Conservation (phyloP, 257 asterid genomes). For the Linaria vulgaris region DNA sequence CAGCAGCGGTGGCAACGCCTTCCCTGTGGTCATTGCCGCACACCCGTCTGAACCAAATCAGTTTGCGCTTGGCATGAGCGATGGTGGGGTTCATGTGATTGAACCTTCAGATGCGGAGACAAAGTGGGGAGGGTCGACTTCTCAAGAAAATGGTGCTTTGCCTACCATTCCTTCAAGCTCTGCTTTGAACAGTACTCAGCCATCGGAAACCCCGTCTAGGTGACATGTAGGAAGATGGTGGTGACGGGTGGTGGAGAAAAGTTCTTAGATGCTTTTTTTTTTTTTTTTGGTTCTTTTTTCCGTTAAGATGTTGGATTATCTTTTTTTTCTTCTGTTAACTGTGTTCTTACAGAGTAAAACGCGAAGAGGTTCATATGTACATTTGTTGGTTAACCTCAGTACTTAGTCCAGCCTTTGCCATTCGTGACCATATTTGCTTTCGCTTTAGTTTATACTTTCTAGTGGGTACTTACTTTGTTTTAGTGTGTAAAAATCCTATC, state of each 20-base stretch:
- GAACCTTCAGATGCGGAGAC: slow-evolving; percentile 85
- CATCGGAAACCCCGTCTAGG: slow-evolving; percentile 85
- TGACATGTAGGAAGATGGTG: slow-evolving; percentile 35
- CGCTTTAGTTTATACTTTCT: too few relatives aligned
- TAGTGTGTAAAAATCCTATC: too few relatives aligned
- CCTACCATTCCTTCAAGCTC: slow-evolving; percentile 73
- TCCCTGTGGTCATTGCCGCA: slow-evolving; percentile 81
- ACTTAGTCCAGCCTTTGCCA: neutral
- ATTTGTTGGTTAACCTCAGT: neutral
- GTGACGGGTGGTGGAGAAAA: neutral
- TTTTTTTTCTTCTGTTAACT: neutral
- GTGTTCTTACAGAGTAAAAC: neutral
- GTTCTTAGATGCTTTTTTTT: neutral
- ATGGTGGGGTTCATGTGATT: slow-evolving; percentile 76
- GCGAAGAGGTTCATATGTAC: slow-evolving; percentile 9
- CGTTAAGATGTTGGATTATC: neutral
- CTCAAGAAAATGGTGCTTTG: slow-evolving; percentile 63
- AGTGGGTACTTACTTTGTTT: too few relatives aligned
- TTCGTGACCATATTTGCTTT: neutral
- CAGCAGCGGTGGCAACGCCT: slow-evolving; percentile 45
- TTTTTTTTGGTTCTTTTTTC: neutral
- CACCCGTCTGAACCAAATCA: slow-evolving; percentile 82
- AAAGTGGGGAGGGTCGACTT: slow-evolving; percentile 69
- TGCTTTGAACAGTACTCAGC: slow-evolving; percentile 81
- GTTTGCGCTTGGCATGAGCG: slow-evolving; percentile 94